Evolutionary conservation across 768 basidiomycete genomes (phyloP), one percentile per base, ranked within the genome.

Genomic region (Lyophyllum shimeji): DNA sequence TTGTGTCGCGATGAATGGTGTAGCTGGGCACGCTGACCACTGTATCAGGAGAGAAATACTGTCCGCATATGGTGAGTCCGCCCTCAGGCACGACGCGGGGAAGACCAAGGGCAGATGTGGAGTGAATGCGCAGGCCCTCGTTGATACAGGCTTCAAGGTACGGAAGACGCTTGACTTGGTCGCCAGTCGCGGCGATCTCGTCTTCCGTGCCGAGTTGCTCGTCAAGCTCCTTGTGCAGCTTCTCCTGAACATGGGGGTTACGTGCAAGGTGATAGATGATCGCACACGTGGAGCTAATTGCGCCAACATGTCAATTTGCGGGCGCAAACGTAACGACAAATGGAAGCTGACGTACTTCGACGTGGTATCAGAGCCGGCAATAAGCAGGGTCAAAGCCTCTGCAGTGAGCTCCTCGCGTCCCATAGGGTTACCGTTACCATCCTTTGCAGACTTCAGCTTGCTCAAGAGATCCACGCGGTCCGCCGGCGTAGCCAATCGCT

Each of bases 351-450:
- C 86, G 57, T 61, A 92, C 90, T 96, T 97, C 45, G 93, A 94
- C 0, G 95, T 96, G 1, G 94, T 97, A 64, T 97, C 94, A 3
- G 88, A 90, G 1, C 93, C 93, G 6, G 92, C 92, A 60, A 95
- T 93, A 17, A 95, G 79, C 46, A 93, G 83, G 0, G 93, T 93
- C 18, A 91, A 71, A 44, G 89, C 88, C 73, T 97, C 95, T 0
- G 93, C 93, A 0, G 93, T 96, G 53, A 97, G 72, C 66, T 96
- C 95, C 61, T 84, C 84, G 24, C 79, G 77, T 0, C 88, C 85
- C 88, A 97, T 87, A 1, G 79, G 84, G 3, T 92, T 83, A 15
- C 94, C 95, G n/a, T 79, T 70, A 46, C 85, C 83, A 65, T 96
- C 95, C 60, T 84, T 82, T 6, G 85, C 91, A 39, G 79, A 73